Evolutionary conservation across 345 rosid species (phyloP).

Genomic region (Populus ilicifolia): DNA sequence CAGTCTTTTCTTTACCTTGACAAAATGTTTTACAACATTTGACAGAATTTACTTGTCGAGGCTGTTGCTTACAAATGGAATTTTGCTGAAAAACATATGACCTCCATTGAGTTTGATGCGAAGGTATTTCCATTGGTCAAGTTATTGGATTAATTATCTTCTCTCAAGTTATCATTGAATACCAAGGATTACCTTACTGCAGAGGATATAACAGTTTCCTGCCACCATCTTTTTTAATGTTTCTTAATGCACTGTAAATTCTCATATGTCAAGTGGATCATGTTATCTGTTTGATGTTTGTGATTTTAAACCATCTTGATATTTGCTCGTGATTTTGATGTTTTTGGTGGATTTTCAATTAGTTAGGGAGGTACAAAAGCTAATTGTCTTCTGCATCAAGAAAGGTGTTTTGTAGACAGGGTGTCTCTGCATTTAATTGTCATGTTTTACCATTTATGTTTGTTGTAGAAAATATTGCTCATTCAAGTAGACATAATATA

Average conservation of each 20-base stretch:
- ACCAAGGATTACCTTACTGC: background rate
- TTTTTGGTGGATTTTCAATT: too few relatives aligned
- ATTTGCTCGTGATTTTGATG: too few relatives aligned
- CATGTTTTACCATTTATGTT: background rate
- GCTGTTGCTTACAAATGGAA: constrained; percentile 57
- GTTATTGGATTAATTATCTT: background rate
- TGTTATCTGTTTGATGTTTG: too few relatives aligned
- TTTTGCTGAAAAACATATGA: constrained; percentile 57
- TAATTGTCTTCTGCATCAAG: too few relatives aligned
- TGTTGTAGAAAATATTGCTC: background rate
- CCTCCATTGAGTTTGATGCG: constrained; percentile 66
- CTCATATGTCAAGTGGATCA: too few relatives aligned
- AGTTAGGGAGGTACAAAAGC: too few relatives aligned
- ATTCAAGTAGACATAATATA: background rate
- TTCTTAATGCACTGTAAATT: background rate
- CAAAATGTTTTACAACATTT: background rate
- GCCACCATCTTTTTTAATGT: background rate
- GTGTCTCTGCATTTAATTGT: background rate
- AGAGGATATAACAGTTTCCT: background rate
- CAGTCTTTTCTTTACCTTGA: background rate
- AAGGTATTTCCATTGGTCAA: constrained; percentile 43
- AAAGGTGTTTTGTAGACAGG: background rate
- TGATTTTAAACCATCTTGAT: too few relatives aligned
- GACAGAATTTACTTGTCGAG: constrained; percentile 58
- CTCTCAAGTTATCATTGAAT: background rate